A percentile compares a stretch with the other conserved stretches of the same genome.
phyloP scores from a whole-genome alignment of 257 asterid species.

The Nicotiana obtusifolia region DNA sequence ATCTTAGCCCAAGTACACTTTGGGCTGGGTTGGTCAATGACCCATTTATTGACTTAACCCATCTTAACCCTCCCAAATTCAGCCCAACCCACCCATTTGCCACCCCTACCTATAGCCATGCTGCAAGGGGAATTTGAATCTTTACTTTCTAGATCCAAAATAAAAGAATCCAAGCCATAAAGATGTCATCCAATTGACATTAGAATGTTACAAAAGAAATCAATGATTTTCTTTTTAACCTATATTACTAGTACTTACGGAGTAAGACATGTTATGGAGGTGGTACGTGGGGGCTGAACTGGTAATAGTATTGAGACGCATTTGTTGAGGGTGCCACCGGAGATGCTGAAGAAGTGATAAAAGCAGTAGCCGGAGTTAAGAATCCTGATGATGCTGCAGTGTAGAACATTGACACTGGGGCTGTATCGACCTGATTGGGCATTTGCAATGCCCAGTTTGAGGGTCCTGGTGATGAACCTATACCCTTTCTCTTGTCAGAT shows the following conservation, averaged over 20 bases:
- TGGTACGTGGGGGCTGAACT: slow-evolving; percentile 29
- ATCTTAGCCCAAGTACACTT: no score
- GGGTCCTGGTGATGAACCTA: slow-evolving; percentile 30
- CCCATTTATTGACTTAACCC: no score
- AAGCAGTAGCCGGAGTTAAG: slow-evolving; percentile 37
- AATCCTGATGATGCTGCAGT: slow-evolving; percentile 96
- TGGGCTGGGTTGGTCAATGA: no score
- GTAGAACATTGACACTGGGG: slow-evolving; percentile 32
- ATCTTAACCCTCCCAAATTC: no score
- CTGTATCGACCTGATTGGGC: slow-evolving; percentile 22
- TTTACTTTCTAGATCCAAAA: neutral
- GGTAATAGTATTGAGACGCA: slow-evolving; percentile 27
- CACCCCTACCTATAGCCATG: neutral
- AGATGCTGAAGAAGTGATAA: slow-evolving; percentile 18
- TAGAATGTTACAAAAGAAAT: slow-evolving; percentile 12
- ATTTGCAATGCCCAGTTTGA: slow-evolving; percentile 45
- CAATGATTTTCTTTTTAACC: neutral
- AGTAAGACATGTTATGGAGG: slow-evolving; percentile 15
- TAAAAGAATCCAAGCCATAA: neutral
- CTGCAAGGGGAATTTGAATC: neutral
- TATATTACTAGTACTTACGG: neutral
- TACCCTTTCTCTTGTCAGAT: slow-evolving; percentile 20
- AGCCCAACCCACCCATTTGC: no score
- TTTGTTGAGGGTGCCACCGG: slow-evolving; percentile 17
- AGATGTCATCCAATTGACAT: neutral